Evolutionary conservation across 169 alveolate species (phyloP).

Genomic region (Eimeria necatrix): DNA sequence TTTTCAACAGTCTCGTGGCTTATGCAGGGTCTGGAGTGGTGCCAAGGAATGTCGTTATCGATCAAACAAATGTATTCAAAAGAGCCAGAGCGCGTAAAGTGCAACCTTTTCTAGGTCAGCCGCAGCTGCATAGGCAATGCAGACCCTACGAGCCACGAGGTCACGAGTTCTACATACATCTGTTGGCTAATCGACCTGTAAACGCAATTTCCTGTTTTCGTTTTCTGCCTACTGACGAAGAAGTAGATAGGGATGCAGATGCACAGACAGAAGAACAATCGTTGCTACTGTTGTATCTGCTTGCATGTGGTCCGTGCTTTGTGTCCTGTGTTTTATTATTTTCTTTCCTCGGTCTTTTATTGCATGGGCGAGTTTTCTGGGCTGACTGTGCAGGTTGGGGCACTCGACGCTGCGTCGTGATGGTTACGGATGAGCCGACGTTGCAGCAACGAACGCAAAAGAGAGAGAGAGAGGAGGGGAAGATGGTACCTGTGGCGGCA

Average conservation of each 20-base stretch:
- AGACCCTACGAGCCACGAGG: no score
- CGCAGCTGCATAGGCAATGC: not conserved
- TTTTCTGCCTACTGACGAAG: no score
- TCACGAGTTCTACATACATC: no score
- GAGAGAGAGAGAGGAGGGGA: constrained; percentile 77
- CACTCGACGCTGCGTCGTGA: constrained; percentile 63
- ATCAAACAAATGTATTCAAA: constrained; percentile 72
- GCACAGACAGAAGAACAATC: no score
- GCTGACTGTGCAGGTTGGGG: constrained; percentile 70
- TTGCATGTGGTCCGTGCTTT: no score
- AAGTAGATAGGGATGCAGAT: no score
- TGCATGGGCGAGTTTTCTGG: no score
- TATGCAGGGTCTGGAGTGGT: constrained; percentile 49
- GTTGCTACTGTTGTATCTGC: no score
- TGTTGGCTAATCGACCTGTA: no score
- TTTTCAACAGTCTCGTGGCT: constrained; percentile 58
- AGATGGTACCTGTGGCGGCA: constrained; percentile 70
- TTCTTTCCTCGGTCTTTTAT: no score
- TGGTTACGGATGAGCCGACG: constrained; percentile 73
- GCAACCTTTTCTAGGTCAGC: constrained; percentile 63
- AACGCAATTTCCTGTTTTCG: no score
- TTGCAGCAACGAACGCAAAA: constrained; percentile 74
- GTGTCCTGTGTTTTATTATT: no score
- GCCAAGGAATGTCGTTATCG: constrained; percentile 71
- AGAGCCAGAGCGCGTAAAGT: constrained; percentile 66